Conservation (phyloP, 2,329 filamentous ascomycete species). For the Xylariaceae sp. region DNA sequence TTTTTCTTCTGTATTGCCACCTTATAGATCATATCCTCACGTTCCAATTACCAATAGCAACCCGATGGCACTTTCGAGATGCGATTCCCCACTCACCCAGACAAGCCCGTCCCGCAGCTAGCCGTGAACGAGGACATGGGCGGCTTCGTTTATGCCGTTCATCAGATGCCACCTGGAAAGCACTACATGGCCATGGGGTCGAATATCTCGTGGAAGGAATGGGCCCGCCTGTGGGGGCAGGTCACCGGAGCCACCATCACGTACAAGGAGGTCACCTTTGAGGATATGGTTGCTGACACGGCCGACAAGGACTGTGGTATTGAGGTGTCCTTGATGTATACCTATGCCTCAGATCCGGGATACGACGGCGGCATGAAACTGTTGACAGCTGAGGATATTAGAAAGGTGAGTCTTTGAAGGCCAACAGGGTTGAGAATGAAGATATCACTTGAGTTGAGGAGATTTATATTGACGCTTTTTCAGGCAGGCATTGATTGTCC, state of each 20-base stretch:
- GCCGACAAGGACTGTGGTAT: conserved; percentile 13
- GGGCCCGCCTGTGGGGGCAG: conserved; percentile 15
- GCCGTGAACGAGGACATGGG: conserved; percentile 19
- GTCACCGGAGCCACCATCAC: conserved; percentile 9
- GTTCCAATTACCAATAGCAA: too few relatives aligned
- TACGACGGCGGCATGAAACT: conserved; percentile 18
- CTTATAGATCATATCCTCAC: too few relatives aligned
- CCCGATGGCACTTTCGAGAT: conserved; percentile 13
- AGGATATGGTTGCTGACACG: conserved; percentile 11
- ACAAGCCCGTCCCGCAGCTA: conserved; percentile 10
- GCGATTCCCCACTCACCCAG: conserved; percentile 5
- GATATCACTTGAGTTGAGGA: too few relatives aligned
- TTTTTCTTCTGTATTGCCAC: too few relatives aligned
- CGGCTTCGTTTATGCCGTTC: conserved; percentile 19
- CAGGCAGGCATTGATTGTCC: conserved; percentile 21
- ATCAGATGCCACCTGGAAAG: conserved; percentile 12
- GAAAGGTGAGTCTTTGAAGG: conserved; percentile 17
- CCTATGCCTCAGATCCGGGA: conserved; percentile 12
- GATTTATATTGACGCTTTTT: not conserved
- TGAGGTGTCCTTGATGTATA: conserved; percentile 23
- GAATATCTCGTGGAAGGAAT: conserved; percentile 15
- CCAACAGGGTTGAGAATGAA: too few relatives aligned
- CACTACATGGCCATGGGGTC: conserved; percentile 19
- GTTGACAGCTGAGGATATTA: conserved; percentile 17
- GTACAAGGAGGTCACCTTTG: conserved; percentile 10